Conservation (phyloP, 2,329 filamentous ascomycete genomes). For the Cadophora gregata region DNA sequence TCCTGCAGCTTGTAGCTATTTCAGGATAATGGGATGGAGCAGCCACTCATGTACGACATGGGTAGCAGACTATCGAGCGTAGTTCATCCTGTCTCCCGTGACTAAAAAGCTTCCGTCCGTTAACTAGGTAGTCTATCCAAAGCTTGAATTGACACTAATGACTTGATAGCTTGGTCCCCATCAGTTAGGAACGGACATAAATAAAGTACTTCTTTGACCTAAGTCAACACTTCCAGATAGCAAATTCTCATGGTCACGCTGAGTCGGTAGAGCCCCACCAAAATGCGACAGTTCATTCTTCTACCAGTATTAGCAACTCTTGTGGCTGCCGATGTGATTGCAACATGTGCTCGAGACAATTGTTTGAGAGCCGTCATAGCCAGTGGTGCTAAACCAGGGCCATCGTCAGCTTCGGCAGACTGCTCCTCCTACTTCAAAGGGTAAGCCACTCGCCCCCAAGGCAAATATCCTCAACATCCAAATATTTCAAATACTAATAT, state of each 20-base stretch:
- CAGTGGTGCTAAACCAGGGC: background rate
- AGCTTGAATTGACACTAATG: background rate
- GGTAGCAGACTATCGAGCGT: background rate
- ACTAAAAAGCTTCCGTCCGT: background rate
- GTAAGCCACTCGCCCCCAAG: background rate
- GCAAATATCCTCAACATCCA: background rate
- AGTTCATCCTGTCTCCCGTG: background rate
- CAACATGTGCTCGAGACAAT: background rate
- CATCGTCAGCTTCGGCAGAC: background rate
- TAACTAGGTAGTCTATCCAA: background rate
- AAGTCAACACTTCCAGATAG: background rate
- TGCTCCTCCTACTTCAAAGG: background rate
- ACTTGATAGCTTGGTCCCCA: background rate
- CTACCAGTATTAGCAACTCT: background rate
- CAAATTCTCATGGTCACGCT: background rate
- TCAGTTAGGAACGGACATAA: background rate
- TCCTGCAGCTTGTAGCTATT: background rate
- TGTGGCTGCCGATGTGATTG: background rate
- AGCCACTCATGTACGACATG: background rate
- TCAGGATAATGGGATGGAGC: background rate
- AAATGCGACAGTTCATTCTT: background rate
- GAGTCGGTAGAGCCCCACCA: background rate
- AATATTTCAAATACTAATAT: background rate
- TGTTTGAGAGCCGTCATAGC: background rate
- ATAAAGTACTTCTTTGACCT: background rate